These are phyloP conservation scores for Neodidymelliopsis sp. DNA, from an alignment of 2,329 filamentous ascomycete species.

Conservation along the genomic window DNA sequence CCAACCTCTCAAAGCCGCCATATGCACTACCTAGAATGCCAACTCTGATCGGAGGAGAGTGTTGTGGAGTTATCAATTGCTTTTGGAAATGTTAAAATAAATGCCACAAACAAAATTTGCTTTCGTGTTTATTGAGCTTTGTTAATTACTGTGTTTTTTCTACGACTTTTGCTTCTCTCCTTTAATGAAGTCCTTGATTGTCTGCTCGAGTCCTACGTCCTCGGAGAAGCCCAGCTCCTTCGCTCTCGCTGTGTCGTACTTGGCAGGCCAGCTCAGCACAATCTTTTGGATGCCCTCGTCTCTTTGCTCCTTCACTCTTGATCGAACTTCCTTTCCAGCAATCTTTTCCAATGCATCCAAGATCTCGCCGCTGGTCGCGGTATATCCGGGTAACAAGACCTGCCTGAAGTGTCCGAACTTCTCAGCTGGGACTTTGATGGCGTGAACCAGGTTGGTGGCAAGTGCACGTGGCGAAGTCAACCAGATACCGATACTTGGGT, in stretches of 20 bases:
- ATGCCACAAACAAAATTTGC: too few species aligned
- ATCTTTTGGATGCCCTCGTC: constrained; percentile 61
- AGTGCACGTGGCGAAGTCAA: constrained; percentile 64
- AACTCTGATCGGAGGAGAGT: too few species aligned
- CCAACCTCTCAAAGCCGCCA: too few species aligned
- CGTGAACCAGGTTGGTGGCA: constrained; percentile 62
- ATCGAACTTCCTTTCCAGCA: constrained; percentile 60
- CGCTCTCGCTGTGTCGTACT: constrained; percentile 64
- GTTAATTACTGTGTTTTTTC: background rate
- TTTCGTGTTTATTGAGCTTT: too few species aligned
- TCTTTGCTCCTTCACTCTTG: constrained; percentile 60
- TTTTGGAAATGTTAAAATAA: too few species aligned
- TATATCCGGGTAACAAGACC: constrained; percentile 62
- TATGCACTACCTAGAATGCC: too few species aligned
- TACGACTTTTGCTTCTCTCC: constrained; percentile 31
- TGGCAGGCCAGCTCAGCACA: constrained; percentile 63
- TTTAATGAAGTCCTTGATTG: constrained; percentile 55
- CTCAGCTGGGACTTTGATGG: constrained; percentile 59
- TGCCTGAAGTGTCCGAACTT: constrained; percentile 61
- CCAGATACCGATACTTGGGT: constrained; percentile 63
- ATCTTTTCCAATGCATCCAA: constrained; percentile 63
- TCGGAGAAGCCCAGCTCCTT: constrained; percentile 59
- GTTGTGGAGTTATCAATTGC: too few species aligned
- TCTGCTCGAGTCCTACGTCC: constrained; percentile 58
- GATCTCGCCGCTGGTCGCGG: constrained; percentile 64